Base-by-base conservation (phyloP, 1,284 basidiomycete genomes). In the Phaffia rhodozyma region DNA sequence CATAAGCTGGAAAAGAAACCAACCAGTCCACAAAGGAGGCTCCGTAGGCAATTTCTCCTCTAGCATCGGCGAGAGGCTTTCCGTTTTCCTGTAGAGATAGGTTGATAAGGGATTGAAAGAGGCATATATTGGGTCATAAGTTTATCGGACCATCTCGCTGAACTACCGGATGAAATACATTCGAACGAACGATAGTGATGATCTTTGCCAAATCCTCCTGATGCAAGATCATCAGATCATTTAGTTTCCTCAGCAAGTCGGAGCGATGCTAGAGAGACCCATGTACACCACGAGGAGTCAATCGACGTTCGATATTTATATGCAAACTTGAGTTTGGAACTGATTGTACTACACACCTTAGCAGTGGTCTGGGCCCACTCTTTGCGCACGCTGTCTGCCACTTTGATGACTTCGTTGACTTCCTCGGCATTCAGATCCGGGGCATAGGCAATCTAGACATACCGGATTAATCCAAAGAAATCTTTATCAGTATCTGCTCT, bases 11-110 rank as follows among this genome's bases (percentile, higher is more conserved):
- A 21, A 34, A 48, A 32, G 6, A 25, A 51, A 50, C 43, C 73
- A 79, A 68, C 74, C 89, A 90, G 81, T 89, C 86, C 58, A 92
- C 69, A 75, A 91, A 94, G 16, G 87, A 88, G 11, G 89, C 83
- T 67, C 86, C 86, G 70, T 94, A 93, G 0, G 76, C 71, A 67
- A 84, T 84, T 77, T 94, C 91, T 60, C 85, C 83, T 79, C 87
- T 86, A 27, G 83, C 88, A 69, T 96, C 91, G 0, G 79, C 76
- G 60, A 93, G 78, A 3, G 89, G 81, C 78, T 97, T 97, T 49
- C 92, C 92, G 70, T 97, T 97, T 77, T 97, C 92, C 87, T 91
- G 68, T 25, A 23, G 29, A 62, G 70, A 67, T 68, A 50, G 68
- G 47, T 59, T 47, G 48, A 50, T 68, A 49, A 53, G n/a, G 60